Base-by-base conservation (phyloP, 345 rosid genomes). In the Carallia brachiata region DNA sequence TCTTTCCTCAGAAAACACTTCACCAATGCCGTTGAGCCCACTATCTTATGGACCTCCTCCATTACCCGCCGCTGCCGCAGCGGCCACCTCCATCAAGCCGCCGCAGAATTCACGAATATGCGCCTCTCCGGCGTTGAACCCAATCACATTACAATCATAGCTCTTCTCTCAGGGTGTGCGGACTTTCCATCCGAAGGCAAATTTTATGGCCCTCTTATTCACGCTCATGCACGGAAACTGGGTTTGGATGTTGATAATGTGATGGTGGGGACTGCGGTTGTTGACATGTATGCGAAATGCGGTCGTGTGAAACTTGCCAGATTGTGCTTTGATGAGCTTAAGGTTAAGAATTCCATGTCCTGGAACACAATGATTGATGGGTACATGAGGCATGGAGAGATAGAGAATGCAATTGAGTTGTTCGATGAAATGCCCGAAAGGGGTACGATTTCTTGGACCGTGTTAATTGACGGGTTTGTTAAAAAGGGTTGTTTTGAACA, bases 21-120 rank as follows among this genome's bases (percentile, higher is more conserved):
- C 58, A 60, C 66, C 27, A 61, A 71, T 34, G 63, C 74, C 52
- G 4, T 61, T 13, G 84, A 82, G 30, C 73, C 78, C 47, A 70
- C 60, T 7, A 82, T 90, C 73, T 80, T 79, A 78, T 90, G 93
- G 91, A 93, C 96, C 62, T 83, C 88, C 66, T 86, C 93, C 55
- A 84, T 90, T 62, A 79, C 90, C 63, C 86, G 85, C 62, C 85
- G 63, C 74, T 81, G 93, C 80, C 88, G 86, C 69, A 71, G 65
- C 23, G 90, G 98, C 66, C 85, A 67, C 7, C 55, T 90, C 18
- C 65, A 73, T 16, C 73, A 82, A 54, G 96, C 98, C 8, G 84
- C 80, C 13, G 55, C 58, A 12, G 84, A 74, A 63, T 84, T 93
- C 66, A 69, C 89, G 60, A 73, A 63, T 67, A 93, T 93, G 97